Conservation (phyloP, 306 rosid genomes). For the Rosa rugosa region DNA sequence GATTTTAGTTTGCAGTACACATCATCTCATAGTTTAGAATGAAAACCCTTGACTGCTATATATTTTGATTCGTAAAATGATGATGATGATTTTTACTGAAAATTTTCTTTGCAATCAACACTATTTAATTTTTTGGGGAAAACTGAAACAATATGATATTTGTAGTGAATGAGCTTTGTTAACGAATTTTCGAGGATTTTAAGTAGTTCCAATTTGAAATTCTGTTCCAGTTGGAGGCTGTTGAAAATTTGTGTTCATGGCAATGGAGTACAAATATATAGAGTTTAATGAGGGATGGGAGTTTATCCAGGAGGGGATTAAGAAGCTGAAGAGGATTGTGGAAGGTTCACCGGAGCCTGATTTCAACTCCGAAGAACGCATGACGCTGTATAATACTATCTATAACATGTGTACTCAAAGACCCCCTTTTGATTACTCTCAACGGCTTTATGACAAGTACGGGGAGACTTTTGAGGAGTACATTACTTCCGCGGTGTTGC, state of each 20-base stretch:
- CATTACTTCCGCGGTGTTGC: slow-evolving; percentile 41
- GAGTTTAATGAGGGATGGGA: slow-evolving; percentile 9
- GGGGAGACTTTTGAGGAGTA: slow-evolving; percentile 31
- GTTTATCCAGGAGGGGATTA: slow-evolving; percentile 21
- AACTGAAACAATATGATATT: background rate
- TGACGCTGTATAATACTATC: slow-evolving; percentile 26
- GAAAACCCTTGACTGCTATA: background rate
- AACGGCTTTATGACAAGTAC: slow-evolving; percentile 44
- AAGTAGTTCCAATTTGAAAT: background rate
- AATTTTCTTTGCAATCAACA: background rate
- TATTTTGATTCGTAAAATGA: background rate
- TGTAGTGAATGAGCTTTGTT: background rate
- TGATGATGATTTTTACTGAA: background rate
- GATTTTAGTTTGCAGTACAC: background rate
- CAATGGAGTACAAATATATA: background rate
- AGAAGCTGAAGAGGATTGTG: slow-evolving; percentile 19
- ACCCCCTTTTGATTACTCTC: slow-evolving; percentile 35
- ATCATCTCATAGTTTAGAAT: too few species aligned
- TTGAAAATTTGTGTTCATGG: background rate
- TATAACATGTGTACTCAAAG: slow-evolving; percentile 51
- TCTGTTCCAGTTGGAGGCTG: background rate
- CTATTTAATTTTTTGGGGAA: background rate
- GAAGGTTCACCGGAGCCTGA: background rate
- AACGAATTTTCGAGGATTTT: background rate
- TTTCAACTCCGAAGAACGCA: background rate